These are phyloP conservation scores for Phytophthora ramorum DNA, from an alignment of 352 stramenopile genomes.

Conservation along the genomic window DNA sequence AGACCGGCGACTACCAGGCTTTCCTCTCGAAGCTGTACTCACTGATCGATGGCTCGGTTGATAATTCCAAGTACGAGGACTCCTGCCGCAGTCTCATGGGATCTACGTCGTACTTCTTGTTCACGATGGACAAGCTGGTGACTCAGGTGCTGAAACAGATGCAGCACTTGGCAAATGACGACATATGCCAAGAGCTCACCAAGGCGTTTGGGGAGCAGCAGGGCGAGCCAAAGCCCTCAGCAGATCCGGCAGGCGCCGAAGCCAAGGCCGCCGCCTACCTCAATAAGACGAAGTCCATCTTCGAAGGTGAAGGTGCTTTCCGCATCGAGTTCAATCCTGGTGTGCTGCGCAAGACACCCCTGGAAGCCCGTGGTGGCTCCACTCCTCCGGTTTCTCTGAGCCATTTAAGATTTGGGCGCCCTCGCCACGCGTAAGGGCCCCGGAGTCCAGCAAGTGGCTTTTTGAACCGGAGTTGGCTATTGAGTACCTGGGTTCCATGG, in stretches of 20 bases:
- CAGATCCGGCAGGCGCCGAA: conserved; percentile 38
- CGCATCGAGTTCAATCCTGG: conserved; percentile 87
- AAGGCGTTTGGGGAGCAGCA: conserved; percentile 76
- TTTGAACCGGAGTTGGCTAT: conserved; percentile 81
- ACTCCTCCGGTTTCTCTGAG: conserved; percentile 49
- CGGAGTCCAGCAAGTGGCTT: conserved; percentile 84
- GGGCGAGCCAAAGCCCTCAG: conserved; percentile 33
- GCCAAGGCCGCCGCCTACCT: conserved; percentile 59
- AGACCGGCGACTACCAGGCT: conserved; percentile 86
- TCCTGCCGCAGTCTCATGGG: conserved; percentile 90
- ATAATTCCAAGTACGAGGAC: conserved; percentile 91
- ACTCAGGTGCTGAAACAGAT: conserved; percentile 89
- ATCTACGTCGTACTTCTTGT: conserved; percentile 91
- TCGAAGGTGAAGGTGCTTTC: conserved; percentile 85
- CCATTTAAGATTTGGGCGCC: conserved; percentile 87
- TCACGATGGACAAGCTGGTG: conserved; percentile 93
- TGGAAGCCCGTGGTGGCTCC: conserved; percentile 54
- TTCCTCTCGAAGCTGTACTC: conserved; percentile 90
- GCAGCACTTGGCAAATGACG: conserved; percentile 84
- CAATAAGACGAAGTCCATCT: conserved; percentile 80
- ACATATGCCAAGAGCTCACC: conserved; percentile 81
- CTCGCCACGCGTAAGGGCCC: conserved; percentile 74
- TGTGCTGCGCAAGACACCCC: conserved; percentile 75
- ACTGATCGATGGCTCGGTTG: conserved; percentile 87
- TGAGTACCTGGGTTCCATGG: conserved; percentile 83